Evolutionary conservation across 352 stramenopile genomes (phyloP).

Genomic region (Bremia lactucae): DNA sequence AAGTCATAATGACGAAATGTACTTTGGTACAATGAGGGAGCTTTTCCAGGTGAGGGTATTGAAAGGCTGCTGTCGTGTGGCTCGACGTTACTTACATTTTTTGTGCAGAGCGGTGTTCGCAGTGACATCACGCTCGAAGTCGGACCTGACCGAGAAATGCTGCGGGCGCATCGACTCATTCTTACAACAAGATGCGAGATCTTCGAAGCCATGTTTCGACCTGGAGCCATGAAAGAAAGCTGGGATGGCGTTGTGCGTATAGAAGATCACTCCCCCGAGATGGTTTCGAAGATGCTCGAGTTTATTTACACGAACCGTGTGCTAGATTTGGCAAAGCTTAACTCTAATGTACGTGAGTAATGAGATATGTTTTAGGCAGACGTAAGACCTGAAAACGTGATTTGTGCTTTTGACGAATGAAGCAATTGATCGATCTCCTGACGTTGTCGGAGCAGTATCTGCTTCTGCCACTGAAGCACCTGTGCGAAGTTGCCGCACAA

Average conservation of each 20-base stretch:
- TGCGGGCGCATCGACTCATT: constrained; percentile 60
- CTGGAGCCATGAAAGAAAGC: constrained; percentile 78
- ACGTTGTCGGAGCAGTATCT: constrained; percentile 77
- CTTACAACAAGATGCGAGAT: constrained; percentile 83
- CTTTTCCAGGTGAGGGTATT: constrained; percentile 37
- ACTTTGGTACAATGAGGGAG: constrained; percentile 69
- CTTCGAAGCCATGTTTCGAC: constrained; percentile 84
- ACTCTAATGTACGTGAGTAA: constrained; percentile 40
- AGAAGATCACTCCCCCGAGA: constrained; percentile 64
- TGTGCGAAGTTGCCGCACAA: constrained; percentile 65
- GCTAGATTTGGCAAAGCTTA: constrained; percentile 63
- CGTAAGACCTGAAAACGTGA: neutral
- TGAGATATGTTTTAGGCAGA: neutral
- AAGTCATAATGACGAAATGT: constrained; percentile 51
- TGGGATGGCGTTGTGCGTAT: constrained; percentile 74
- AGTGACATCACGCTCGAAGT: constrained; percentile 72
- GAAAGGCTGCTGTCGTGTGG: neutral
- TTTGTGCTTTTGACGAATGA: neutral
- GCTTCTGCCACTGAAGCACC: constrained; percentile 57
- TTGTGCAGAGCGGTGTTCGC: constrained; percentile 34
- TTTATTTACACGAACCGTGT: constrained; percentile 89
- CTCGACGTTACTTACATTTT: neutral
- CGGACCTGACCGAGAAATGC: constrained; percentile 43
- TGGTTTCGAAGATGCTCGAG: constrained; percentile 87
- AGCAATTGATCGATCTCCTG: constrained; percentile 82